Base-by-base conservation (phyloP, 352 stramenopile species). In the Phytophthora fragariae region DNA sequence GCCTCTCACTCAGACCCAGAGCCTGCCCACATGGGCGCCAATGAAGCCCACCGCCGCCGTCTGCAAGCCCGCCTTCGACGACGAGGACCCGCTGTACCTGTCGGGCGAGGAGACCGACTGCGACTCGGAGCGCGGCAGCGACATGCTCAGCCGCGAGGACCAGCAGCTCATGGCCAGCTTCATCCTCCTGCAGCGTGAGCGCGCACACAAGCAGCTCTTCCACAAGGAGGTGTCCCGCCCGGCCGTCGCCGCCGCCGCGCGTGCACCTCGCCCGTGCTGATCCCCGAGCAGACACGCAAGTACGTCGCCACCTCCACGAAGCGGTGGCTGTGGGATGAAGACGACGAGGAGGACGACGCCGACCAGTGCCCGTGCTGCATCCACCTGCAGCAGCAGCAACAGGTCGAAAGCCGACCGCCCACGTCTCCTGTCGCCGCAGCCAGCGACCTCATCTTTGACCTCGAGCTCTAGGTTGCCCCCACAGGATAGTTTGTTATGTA, bases 41-140 rank as follows among this genome's bases (percentile, higher is more conserved):
- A 67, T 56, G 37, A 49, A 49, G 41, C 12, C 41, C 65, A 41
- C 53, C 49, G 47, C 19, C 54, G 11, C 17, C 39, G 31, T 9
- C 19, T 54, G 55, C 66, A 70, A 41, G 39, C 50, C 54, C 52
- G 62, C 35, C 62, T 75, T 68, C 44, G 58, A 80, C 29, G 63
- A 80, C 35, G 70, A 78, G 39, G 66, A 89, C 44, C 76, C 76
- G 24, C 49, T 73, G 54, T 77, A 79, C 46, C 79, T 83, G 24
- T 92, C 85, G 31, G 78, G 87, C 44, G 83, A 91, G 39, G 85
- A 92, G 65, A 92, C 85, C 8, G 83, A 92, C 78, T 87, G 78
- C 70, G 85, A 92, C 63, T 89, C 83, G 59, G 83, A 91, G 49
- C 80, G 76, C 27, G 82, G 76, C 52, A 82, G 78, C 70, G 72